Conservation (phyloP, 2,329 filamentous ascomycete species). For the Fusarium nygamai region DNA sequence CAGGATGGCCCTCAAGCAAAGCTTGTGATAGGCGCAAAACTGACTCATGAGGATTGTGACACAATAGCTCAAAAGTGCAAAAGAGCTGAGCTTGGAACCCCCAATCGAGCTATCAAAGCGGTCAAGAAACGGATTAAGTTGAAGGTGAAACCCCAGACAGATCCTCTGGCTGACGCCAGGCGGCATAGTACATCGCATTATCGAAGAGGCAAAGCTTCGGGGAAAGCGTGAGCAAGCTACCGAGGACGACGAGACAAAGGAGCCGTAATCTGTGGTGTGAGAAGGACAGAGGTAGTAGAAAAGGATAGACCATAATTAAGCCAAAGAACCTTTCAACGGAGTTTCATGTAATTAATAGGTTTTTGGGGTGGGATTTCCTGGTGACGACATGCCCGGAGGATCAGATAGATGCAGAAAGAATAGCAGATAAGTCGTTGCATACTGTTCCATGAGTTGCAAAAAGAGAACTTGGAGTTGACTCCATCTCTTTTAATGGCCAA, state of each 20-base stretch:
- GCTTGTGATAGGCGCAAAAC: neutral
- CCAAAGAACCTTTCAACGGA: neutral
- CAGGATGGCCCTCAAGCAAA: neutral
- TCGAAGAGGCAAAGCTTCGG: neutral
- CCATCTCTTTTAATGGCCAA: neutral
- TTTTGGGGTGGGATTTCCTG: conserved; percentile 11
- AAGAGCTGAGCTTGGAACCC: neutral
- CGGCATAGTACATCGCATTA: neutral
- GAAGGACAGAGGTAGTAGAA: neutral
- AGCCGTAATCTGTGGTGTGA: neutral
- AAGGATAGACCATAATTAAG: neutral
- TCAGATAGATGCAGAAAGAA: conserved; percentile 14
- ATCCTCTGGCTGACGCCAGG: neutral
- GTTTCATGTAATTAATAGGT: conserved; percentile 6
- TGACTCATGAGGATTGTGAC: neutral
- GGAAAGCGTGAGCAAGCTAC: neutral
- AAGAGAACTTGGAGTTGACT: neutral
- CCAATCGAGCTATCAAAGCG: neutral
- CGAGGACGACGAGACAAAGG: neutral
- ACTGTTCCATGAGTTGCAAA: neutral
- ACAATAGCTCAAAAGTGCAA: neutral
- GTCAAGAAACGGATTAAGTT: neutral
- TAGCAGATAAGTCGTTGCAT: neutral
- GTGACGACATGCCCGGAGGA: conserved; percentile 18
- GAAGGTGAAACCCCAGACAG: neutral